Base-by-base conservation (phyloP, 2,329 filamentous ascomycete genomes). In the Ceratocystis huliohia region DNA sequence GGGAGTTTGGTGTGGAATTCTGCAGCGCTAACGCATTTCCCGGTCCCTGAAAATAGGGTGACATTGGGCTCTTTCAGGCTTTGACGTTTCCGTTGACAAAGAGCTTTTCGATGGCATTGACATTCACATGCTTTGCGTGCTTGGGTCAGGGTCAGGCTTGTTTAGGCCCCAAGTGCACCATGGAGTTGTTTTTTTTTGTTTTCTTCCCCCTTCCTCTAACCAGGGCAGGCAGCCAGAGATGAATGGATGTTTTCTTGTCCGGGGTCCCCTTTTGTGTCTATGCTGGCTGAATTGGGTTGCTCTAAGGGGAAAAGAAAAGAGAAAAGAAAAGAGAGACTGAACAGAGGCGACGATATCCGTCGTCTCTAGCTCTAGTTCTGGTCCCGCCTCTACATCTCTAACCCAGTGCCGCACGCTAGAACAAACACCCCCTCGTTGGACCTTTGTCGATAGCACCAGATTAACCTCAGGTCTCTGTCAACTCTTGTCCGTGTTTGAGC, bases 31-130 rank as follows among this genome's bases (percentile, higher is more conserved):
- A n/a, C 28, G 56, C 28, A 33, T 30, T 59, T n/a, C 10, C 13
- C 56, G 56, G 28, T 20, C 28, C 56, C 56, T 59, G 56, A 59
- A 33, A 59, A 59, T 59, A 59, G 56, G 56, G 56, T 59, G 56
- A 59, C 56, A 59, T 37, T 59, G 25, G 56, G 56, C 56, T 37
- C 56, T 8, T 37, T 37, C 28, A 22, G 56, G 56, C 56, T 59
- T 59, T 59, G 56, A 59, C 56, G 56, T 59, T 59, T 59, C 56
- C 56, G 56, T 37, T 59, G 56, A 59, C 56, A 59, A 37, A 59
- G 28, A 13, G 50, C 30, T 2, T 17, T 41, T 15, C 3, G 37
- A 41, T 57, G 25, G 53, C 28, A 57, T 33, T 57, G 30, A 30
- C 13, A 25, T 20, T n/a, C 25, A 30, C 28, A 25, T 59, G 28